Conservation (phyloP, 768 basidiomycete genomes). For the Pisolithus albus region DNA sequence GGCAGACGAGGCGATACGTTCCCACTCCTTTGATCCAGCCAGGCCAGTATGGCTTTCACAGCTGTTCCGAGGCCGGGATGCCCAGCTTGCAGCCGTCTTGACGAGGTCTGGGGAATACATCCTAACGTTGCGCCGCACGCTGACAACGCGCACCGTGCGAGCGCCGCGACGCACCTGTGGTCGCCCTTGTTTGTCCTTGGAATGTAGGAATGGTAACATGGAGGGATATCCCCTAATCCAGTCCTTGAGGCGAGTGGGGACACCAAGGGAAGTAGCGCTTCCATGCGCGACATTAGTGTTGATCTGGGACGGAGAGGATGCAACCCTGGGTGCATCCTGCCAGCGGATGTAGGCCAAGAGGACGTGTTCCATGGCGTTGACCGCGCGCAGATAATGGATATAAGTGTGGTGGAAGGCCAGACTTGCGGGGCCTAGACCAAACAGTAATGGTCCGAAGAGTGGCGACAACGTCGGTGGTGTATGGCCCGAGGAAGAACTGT, state of each 20-base stretch:
- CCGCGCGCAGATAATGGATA: conserved; percentile 68
- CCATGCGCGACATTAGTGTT: conserved; percentile 33
- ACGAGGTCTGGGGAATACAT: conserved; percentile 87
- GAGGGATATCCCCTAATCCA: conserved; percentile 89
- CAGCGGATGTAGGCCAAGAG: conserved; percentile 86
- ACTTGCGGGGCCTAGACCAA: conserved; percentile 61
- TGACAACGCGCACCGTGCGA: conserved; percentile 68
- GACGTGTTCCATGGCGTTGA: conserved; percentile 87
- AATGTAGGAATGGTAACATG: conserved; percentile 60
- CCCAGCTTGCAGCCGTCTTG: conserved; percentile 51
- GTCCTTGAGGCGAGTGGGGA: conserved; percentile 81
- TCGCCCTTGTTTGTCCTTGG: conserved; percentile 40
- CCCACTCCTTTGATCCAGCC: conserved; percentile 67
- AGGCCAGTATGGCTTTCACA: conserved; percentile 30
- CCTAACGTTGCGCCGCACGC: conserved; percentile 73
- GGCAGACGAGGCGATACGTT: conserved; percentile 56
- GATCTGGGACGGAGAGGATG: conserved; percentile 21
- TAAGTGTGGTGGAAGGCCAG: conserved; percentile 54
- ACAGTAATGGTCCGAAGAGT: conserved; percentile 83
- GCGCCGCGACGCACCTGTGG: conserved; percentile 70
- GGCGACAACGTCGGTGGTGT: conserved; percentile 87
- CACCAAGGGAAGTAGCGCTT: conserved; percentile 53
- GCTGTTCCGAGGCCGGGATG: conserved; percentile 24
- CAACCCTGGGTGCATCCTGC: conserved; percentile 52
- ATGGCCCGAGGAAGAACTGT: conserved; percentile 80